phyloP scores from a whole-genome alignment of 768 basidiomycete species.

The Rhizopogon rudus region DNA sequence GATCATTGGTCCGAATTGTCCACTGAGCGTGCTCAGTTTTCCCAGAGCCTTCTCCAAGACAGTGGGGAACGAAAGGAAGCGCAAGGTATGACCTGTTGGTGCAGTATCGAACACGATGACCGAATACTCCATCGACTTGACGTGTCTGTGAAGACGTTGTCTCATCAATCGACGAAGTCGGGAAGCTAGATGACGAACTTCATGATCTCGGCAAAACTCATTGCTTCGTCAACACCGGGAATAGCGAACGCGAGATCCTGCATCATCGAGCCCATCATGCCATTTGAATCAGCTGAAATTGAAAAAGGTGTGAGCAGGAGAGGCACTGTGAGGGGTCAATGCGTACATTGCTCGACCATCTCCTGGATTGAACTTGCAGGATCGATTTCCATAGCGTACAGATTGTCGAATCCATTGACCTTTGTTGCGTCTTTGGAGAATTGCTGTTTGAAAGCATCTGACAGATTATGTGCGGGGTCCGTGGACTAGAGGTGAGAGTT shows the following conservation, averaged over 20 bases:
- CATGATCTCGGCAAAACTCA: conserved; percentile 99
- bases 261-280: conserved; percentile 99
- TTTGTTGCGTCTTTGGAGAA: conserved; percentile 98
- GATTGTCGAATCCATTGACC: conserved; percentile 95
- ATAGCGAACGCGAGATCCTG: conserved; percentile 99
- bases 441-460: conserved; percentile 98
- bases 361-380: conserved; percentile 97
- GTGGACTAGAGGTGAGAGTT: conserved; percentile 61
- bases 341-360: conserved; percentile 95
- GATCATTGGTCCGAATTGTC: conserved; percentile 96
- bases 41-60: conserved; percentile 97
- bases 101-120: conserved; percentile 99
- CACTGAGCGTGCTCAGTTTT: conserved; percentile 90
- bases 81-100: conserved; percentile 96
- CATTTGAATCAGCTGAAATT: conserved; percentile 70
- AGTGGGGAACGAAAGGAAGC: conserved; percentile 97
- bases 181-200: conserved; percentile 54
- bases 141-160: conserved; percentile 57
- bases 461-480: conserved; percentile 99
- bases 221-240: conserved; percentile 98
- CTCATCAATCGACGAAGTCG: background rate
- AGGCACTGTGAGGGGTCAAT: background rate
- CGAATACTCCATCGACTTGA: conserved; percentile 99
- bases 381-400: conserved; percentile 99
- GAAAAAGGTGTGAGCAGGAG: background rate